Evolutionary conservation across 1,284 basidiomycete species (phyloP).

Genomic region (Puccinia polysora): DNA sequence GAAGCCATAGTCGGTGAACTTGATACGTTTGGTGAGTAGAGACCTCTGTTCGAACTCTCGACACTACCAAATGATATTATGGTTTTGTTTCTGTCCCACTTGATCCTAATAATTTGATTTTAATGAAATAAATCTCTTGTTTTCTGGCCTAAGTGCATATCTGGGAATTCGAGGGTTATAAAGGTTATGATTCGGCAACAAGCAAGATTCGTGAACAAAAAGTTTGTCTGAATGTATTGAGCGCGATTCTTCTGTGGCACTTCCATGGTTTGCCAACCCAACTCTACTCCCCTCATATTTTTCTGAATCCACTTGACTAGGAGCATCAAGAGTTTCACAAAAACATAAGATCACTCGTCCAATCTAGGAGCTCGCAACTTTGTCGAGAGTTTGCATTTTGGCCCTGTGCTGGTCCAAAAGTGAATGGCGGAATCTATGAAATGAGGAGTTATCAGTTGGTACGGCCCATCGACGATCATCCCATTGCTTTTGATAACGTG

Average conservation of each 20-base stretch:
- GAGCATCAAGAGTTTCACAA: constrained; percentile 30
- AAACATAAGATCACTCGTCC: constrained; percentile 28
- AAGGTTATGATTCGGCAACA: constrained; percentile 32
- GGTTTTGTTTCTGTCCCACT: not conserved
- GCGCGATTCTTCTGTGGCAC: too few relatives aligned
- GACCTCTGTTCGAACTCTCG: too few relatives aligned
- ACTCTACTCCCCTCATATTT: not conserved
- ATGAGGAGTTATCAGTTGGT: constrained; percentile 67
- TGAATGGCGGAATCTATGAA: constrained; percentile 84
- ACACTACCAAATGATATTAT: not conserved
- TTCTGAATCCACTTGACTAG: not conserved
- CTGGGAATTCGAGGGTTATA: constrained; percentile 38
- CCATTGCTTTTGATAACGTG: too few relatives aligned
- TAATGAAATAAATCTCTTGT: not conserved
- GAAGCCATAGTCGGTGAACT: constrained; percentile 38
- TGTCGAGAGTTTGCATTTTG: constrained; percentile 91
- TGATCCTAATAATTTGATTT: not conserved
- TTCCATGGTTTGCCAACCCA: too few relatives aligned
- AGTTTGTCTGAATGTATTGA: constrained; percentile 13
- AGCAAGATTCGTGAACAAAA: constrained; percentile 31
- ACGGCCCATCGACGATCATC: not conserved
- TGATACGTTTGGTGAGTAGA: constrained; percentile 32
- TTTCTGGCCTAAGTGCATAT: too few relatives aligned
- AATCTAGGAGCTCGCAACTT: constrained; percentile 46
- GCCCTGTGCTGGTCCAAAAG: constrained; percentile 76